Conservation (phyloP, 148 eudicot species). For the Selenicereus undatus region DNA sequence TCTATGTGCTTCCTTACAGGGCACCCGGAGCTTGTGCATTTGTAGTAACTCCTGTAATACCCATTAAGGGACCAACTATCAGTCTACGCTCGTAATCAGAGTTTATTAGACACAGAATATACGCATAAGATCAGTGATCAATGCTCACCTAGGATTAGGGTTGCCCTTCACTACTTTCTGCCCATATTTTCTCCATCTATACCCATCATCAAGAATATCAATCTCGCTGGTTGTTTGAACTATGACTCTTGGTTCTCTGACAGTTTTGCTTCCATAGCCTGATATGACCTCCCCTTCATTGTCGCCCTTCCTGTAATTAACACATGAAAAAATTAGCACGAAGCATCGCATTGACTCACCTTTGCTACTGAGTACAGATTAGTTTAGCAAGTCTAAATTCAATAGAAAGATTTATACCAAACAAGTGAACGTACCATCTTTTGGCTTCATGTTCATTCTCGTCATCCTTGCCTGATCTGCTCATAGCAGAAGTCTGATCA, state of each 20-base stretch:
- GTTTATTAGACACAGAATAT: not conserved
- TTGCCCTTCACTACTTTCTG: slow-evolving; percentile 89
- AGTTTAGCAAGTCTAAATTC: not conserved
- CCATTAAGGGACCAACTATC: not conserved
- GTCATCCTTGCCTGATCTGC: slow-evolving; percentile 50
- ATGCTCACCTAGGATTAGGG: slow-evolving; percentile 68
- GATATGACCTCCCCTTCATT: slow-evolving; percentile 64
- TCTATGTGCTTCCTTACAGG: slow-evolving; percentile 85
- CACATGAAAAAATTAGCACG: slow-evolving; percentile 14
- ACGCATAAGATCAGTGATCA: not conserved
- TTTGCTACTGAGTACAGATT: not conserved
- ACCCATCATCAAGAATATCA: slow-evolving; percentile 81
- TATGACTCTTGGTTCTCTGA: slow-evolving; percentile 70
- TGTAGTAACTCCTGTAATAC: slow-evolving; percentile 74
- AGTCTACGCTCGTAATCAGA: not conserved
- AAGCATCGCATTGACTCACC: not conserved
- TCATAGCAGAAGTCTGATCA: slow-evolving; percentile 58
- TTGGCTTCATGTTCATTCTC: slow-evolving; percentile 61
- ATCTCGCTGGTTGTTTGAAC: slow-evolving; percentile 86
- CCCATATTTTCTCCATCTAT: slow-evolving; percentile 79
- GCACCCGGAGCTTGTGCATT: slow-evolving; percentile 66
- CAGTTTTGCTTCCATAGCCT: slow-evolving; percentile 59
- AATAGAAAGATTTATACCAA: not conserved
- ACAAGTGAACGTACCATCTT: slow-evolving; percentile 47
- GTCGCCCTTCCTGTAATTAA: slow-evolving; percentile 59